Conservation (phyloP, 768 basidiomycete genomes). For the Macrolepiota albuminosa region DNA sequence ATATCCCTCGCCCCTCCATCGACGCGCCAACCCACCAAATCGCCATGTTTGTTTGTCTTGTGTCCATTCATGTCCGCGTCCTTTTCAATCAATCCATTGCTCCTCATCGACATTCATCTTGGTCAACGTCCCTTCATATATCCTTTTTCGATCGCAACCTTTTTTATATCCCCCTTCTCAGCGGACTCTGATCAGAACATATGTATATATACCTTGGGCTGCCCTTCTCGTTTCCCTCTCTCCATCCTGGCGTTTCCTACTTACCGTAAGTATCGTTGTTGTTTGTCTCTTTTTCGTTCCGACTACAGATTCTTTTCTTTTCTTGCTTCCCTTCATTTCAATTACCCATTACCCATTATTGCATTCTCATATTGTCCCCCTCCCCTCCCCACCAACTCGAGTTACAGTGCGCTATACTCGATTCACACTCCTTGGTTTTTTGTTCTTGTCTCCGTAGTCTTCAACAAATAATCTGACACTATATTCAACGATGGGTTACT, state of each 20-base stretch:
- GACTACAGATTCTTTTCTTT: neutral
- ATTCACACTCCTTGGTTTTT: conserved; percentile 10
- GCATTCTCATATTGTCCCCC: neutral
- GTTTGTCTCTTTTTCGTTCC: neutral
- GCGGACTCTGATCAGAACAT: conserved; percentile 9
- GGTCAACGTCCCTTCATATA: conserved; percentile 5
- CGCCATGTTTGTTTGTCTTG: neutral
- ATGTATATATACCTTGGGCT: conserved; percentile 13
- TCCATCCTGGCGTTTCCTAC: conserved; percentile 12
- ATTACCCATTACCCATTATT: neutral
- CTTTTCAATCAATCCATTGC: neutral
- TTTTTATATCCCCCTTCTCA: conserved; percentile 14
- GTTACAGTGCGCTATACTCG: conserved; percentile 17
- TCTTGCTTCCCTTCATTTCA: neutral
- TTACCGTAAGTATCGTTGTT: conserved; percentile 8
- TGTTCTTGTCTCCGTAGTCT: neutral
- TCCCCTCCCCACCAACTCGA: conserved; percentile 13
- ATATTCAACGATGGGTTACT: conserved; percentile 3
- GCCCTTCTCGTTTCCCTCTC: neutral
- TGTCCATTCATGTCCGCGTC: neutral
- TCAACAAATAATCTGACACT: conserved; percentile 1
- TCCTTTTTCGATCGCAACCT: conserved; percentile 2
- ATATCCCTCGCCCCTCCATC: neutral
- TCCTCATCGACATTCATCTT: conserved; percentile 6
- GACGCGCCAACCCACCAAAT: neutral